Evolutionary conservation across 2,329 filamentous ascomycete genomes (phyloP).

Genomic region (Truncatella angustata): DNA sequence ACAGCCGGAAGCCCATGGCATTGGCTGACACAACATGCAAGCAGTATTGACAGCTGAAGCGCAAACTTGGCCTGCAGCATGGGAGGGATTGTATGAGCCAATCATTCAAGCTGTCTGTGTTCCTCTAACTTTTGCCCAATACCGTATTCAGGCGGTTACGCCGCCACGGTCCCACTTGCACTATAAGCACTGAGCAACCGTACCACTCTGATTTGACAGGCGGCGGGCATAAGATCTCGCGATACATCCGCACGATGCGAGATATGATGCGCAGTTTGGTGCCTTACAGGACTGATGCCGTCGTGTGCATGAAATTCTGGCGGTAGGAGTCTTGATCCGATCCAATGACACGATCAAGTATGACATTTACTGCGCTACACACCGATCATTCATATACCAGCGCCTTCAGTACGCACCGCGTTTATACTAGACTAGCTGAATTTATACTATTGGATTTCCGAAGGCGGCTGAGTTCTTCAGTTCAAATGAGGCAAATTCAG

Average conservation of each 20-base stretch:
- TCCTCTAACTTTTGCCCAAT: background rate
- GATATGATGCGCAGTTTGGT: slow-evolving; percentile 3
- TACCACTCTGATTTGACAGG: slow-evolving; percentile 3
- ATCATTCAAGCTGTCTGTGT: background rate
- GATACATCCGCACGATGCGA: slow-evolving; percentile 2
- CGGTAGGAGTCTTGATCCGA: background rate
- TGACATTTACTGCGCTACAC: background rate
- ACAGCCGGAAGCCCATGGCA: background rate
- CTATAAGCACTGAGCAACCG: background rate
- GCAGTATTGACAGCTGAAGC: slow-evolving; percentile 6
- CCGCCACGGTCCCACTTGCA: background rate
- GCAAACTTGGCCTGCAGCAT: background rate
- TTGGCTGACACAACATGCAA: slow-evolving; percentile 2
- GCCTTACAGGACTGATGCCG: background rate
- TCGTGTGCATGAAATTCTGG: background rate
- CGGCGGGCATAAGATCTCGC: slow-evolving; percentile 6
- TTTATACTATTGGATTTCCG: too few relatives aligned
- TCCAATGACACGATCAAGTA: background rate
- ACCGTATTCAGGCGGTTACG: background rate
- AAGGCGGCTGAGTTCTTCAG: too few relatives aligned
- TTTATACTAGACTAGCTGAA: background rate
- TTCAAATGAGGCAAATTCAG: too few relatives aligned
- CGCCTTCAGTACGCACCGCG: background rate
- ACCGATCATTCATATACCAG: background rate
- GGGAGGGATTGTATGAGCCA: background rate